Evolutionary conservation across 148 eudicot genomes (phyloP).

Genomic region (Chenopodium quinoa): DNA sequence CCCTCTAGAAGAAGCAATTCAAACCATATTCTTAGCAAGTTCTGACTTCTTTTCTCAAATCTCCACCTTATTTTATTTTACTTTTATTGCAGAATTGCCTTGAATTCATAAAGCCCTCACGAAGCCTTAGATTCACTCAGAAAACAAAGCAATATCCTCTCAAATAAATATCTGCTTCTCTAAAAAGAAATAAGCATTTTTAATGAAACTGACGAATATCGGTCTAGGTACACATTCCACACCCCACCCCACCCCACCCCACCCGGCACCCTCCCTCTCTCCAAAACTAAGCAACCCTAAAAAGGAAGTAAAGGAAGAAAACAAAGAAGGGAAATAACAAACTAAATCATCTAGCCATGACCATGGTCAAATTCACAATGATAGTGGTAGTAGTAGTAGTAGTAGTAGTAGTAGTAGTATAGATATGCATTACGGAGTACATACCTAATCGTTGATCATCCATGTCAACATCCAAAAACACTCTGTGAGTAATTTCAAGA

Average conservation of each 20-base stretch:
- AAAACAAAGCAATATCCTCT: neutral
- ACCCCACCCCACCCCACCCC: no score
- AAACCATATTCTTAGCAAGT: no score
- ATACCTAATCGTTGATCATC: conserved; percentile 89
- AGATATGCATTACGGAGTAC: neutral
- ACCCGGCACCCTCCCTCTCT: no score
- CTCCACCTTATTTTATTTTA: neutral
- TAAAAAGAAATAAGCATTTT: neutral
- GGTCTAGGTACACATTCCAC: no score
- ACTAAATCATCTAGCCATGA: neutral
- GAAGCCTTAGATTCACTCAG: neutral
- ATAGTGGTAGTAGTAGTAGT: no score
- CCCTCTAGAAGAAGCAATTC: no score
- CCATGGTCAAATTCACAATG: neutral
- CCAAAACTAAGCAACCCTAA: neutral
- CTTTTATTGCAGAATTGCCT: neutral
- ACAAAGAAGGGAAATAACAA: neutral
- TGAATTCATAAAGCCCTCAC: neutral
- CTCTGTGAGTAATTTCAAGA: conserved; percentile 77
- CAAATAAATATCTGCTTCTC: neutral
- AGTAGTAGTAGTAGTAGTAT: no score
- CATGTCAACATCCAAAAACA: conserved; percentile 90
- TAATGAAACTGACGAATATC: no score
- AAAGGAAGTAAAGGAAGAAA: neutral
- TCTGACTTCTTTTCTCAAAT: neutral